Evolutionary conservation across 768 basidiomycete species (phyloP).

Genomic region (Megacollybia marginata): DNA sequence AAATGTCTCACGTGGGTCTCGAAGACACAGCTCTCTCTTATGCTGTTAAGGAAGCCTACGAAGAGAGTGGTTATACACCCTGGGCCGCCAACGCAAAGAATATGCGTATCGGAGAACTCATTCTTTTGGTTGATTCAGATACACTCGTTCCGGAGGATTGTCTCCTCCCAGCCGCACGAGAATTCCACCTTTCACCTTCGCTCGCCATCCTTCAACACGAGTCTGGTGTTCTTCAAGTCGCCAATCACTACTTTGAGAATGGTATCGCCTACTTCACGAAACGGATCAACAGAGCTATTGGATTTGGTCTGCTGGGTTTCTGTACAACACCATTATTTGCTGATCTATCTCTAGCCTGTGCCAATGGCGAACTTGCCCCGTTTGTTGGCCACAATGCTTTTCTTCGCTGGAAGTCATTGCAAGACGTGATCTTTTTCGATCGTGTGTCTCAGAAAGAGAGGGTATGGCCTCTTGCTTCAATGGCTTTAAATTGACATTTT

Average conservation of each 20-base stretch:
- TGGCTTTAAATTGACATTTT: slow-evolving; percentile 5
- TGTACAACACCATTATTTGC: slow-evolving; percentile 10
- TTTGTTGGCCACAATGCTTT: slow-evolving; percentile 88
- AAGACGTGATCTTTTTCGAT: slow-evolving; percentile 66
- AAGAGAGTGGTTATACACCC: slow-evolving; percentile 49
- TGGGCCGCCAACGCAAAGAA: slow-evolving; percentile 72
- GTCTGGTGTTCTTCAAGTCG: slow-evolving; percentile 81
- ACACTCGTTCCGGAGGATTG: slow-evolving; percentile 60
- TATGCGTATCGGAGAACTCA: slow-evolving; percentile 65
- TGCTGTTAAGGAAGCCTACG: slow-evolving; percentile 66
- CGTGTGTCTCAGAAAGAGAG: neutral
- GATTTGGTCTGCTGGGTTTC: slow-evolving; percentile 45
- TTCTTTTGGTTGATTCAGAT: slow-evolving; percentile 77
- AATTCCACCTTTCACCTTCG: slow-evolving; percentile 29
- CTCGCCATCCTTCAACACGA: slow-evolving; percentile 87
- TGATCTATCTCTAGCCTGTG: slow-evolving; percentile 45
- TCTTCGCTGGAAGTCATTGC: slow-evolving; percentile 78
- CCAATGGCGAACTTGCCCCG: slow-evolving; percentile 76
- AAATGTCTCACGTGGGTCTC: slow-evolving; percentile 22
- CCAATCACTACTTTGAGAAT: slow-evolving; percentile 84
- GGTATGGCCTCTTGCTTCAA: neutral
- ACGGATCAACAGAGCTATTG: slow-evolving; percentile 70
- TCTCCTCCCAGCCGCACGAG: neutral
- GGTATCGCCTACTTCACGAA: slow-evolving; percentile 80
- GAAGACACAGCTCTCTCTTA: slow-evolving; percentile 68